These are phyloP conservation scores for Cladophialophora chaetospira DNA, from an alignment of 2,329 filamentous ascomycete species.

Conservation along the genomic window DNA sequence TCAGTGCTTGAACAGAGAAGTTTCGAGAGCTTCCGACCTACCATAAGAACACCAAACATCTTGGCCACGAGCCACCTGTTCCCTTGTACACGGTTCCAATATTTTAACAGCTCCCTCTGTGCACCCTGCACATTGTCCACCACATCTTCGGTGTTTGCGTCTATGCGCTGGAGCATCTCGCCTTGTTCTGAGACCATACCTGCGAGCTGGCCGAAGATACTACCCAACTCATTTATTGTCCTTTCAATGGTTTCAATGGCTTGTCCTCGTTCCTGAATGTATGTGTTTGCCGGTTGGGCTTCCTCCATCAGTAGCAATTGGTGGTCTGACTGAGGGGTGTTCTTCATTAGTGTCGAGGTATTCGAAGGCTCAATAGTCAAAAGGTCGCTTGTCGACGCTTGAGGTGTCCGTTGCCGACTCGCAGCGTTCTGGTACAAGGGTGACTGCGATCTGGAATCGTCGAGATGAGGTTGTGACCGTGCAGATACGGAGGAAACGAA, in stretches of 20 bases:
- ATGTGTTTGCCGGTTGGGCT: constrained; percentile 79
- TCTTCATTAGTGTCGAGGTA: constrained; percentile 49
- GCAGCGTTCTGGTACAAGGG: constrained; percentile 80
- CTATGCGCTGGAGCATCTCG: constrained; percentile 88
- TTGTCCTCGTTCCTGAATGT: constrained; percentile 90
- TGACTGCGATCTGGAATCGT: constrained; percentile 73
- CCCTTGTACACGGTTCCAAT: constrained; percentile 90
- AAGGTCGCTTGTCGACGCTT: constrained; percentile 64
- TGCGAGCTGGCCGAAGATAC: constrained; percentile 91
- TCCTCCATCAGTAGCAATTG: constrained; percentile 93
- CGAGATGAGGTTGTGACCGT: constrained; percentile 65
- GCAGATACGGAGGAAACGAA: constrained; percentile 90
- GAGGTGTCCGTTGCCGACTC: constrained; percentile 60
- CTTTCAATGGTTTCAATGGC: constrained; percentile 96
- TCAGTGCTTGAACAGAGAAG: constrained; percentile 1
- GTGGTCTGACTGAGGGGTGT: constrained; percentile 70
- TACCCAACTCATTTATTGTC: constrained; percentile 87
- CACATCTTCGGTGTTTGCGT: constrained; percentile 96
- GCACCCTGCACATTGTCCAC: constrained; percentile 98
- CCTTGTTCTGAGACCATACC: constrained; percentile 97
- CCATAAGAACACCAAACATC: constrained; percentile 81
- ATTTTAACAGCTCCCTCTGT: constrained; percentile 92
- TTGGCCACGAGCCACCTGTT: constrained; percentile 94
- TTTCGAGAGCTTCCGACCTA: constrained; percentile 34
- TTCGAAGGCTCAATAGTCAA: constrained; percentile 75